Conservation (phyloP, 169 alveolate species). For the Cystoisospora suis region DNA sequence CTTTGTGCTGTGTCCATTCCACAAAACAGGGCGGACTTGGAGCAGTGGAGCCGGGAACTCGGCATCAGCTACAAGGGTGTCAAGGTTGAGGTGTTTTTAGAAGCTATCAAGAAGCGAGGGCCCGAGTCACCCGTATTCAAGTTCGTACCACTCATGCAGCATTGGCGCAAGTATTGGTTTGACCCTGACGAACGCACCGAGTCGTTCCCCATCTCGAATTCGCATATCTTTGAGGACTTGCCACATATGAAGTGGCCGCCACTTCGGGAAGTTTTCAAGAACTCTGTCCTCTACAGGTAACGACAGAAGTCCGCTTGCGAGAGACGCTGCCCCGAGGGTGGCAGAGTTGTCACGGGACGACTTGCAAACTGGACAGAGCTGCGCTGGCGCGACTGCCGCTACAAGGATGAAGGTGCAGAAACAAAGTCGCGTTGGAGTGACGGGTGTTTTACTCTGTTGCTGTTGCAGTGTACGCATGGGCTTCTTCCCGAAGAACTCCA, state of each 20-base stretch:
- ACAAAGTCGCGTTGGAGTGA: background rate
- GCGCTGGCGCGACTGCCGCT: background rate
- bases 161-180: slow-evolving; percentile 76
- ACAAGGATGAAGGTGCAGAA: background rate
- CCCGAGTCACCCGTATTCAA: slow-evolving; percentile 77
- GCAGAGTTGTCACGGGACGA: background rate
- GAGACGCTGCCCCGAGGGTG: background rate
- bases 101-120: slow-evolving; percentile 73
- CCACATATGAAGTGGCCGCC: slow-evolving; percentile 75
- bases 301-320: background rate
- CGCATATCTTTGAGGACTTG: slow-evolving; percentile 70
- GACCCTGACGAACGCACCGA: slow-evolving; percentile 66
- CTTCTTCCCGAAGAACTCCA: slow-evolving; percentile 71
- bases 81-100: slow-evolving; percentile 70
- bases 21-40: slow-evolving; percentile 61
- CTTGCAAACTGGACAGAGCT: background rate
- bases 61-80: slow-evolving; percentile 75
- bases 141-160: slow-evolving; percentile 77
- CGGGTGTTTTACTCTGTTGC: background rate
- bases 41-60: slow-evolving; percentile 71
- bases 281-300: slow-evolving; percentile 68
- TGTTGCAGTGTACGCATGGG: slow-evolving; percentile 63
- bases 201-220: slow-evolving; percentile 71
- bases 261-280: slow-evolving; percentile 65
- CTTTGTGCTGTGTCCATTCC: background rate